Conservation (phyloP, 805 yeast genomes). For the Yamadazyma akitaensis region DNA sequence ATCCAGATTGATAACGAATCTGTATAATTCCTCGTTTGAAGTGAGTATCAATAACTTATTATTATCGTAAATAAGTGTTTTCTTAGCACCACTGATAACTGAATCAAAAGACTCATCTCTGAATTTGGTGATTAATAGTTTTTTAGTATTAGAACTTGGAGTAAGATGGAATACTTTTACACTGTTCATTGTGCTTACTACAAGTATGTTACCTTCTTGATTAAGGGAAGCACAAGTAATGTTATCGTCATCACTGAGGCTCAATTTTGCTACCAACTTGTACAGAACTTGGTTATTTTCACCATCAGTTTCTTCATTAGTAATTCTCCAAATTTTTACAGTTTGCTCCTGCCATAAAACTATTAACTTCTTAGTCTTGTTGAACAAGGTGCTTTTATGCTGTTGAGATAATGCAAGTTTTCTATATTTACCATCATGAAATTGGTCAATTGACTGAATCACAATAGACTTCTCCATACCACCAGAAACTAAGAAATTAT, state of each 20-base stretch:
- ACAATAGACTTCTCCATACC: slow-evolving; percentile 76
- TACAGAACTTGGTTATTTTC: slow-evolving; percentile 37
- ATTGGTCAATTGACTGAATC: slow-evolving; percentile 61
- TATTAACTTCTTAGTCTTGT: slow-evolving; percentile 48
- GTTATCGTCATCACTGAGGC: slow-evolving; percentile 73
- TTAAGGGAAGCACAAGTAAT: slow-evolving; percentile 67
- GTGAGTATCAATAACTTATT: slow-evolving; percentile 51
- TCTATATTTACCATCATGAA: slow-evolving; percentile 66
- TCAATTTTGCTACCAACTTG: slow-evolving; percentile 62
- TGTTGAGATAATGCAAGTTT: slow-evolving; percentile 67
- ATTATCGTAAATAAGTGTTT: slow-evolving; percentile 44
- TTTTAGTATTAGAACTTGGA: slow-evolving; percentile 33
- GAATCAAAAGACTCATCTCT: slow-evolving; percentile 40
- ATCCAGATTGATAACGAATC: slow-evolving; percentile 34
- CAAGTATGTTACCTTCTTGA: slow-evolving; percentile 59
- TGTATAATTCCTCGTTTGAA: slow-evolving; percentile 58
- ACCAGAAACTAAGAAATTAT: slow-evolving; percentile 71
- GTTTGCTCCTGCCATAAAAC: slow-evolving; percentile 80
- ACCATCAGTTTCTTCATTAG: slow-evolving; percentile 21
- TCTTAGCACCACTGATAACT: slow-evolving; percentile 54
- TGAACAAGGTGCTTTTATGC: slow-evolving; percentile 48
- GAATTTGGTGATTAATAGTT: slow-evolving; percentile 51
- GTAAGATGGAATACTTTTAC: slow-evolving; percentile 66
- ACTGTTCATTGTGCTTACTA: slow-evolving; percentile 66
- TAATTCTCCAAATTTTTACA: slow-evolving; percentile 74